A percentile compares a stretch with the other conserved stretches of the same genome.
Conservation (phyloP, 148 eudicot genomes). For the Selenicereus undatus region DNA sequence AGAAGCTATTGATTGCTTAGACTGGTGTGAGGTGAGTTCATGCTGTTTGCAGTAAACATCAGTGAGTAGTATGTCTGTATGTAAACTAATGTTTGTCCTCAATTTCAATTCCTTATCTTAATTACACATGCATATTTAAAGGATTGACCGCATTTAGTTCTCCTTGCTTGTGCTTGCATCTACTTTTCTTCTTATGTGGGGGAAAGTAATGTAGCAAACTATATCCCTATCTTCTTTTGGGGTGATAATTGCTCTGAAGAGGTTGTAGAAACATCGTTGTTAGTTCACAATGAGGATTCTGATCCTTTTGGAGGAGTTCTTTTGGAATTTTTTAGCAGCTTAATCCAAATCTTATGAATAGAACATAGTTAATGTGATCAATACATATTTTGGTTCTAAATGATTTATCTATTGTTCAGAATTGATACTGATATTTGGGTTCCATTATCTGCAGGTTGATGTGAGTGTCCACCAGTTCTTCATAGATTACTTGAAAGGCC, state of each 20-base stretch:
- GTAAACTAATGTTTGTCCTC: neutral
- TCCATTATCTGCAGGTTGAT: constrained; percentile 36
- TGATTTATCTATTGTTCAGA: neutral
- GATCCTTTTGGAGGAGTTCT: neutral
- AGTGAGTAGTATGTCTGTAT: neutral
- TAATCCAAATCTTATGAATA: too few species aligned
- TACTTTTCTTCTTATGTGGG: neutral
- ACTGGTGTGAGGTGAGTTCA: constrained; percentile 55
- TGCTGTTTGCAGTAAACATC: neutral
- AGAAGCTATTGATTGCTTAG: constrained; percentile 51
- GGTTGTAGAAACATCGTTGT: neutral
- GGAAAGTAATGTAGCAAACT: neutral
- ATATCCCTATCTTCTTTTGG: neutral
- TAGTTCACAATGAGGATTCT: neutral
- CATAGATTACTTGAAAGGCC: constrained; percentile 36
- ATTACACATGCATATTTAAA: neutral
- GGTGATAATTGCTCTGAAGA: neutral
- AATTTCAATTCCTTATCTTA: neutral
- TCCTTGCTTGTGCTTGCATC: neutral
- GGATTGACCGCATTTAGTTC: neutral
- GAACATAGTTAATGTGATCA: too few species aligned
- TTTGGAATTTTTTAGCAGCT: neutral
- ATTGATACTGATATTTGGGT: neutral
- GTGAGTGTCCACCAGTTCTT: constrained; percentile 55
- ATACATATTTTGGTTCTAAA: neutral